Evolutionary conservation across 805 yeast genomes (phyloP), one percentile per base, ranked within the genome.

Genomic region (Suhomyces sp.): DNA sequence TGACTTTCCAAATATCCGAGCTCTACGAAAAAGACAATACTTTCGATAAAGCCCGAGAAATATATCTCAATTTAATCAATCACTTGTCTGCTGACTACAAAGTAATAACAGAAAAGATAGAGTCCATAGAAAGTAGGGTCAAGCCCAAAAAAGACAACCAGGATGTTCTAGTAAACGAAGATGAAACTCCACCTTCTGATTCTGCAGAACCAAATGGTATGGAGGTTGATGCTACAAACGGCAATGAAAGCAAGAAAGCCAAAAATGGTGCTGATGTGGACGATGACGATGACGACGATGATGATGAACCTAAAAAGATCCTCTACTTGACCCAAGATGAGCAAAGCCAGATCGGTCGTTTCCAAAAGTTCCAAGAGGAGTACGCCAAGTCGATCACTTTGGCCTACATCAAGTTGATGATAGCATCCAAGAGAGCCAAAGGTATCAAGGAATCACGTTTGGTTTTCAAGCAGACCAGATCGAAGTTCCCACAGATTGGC

Each of bases 361-460:
- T 65, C 24, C 62, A 60, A 27, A 52, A 54, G n/a, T 54, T 59
- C 45, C 65, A 64, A 44, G 59, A 61, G 9, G 70, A 63, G 31
- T 59, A 64, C 47, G 57, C 56, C 47, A 64, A 62, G 53, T 69
- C 78, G 7, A 74, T 89, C 35, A 88, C 97, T 0, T 73, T 80
- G 46, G 85, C 85, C 5, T 89, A 86, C 65, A 81, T 86, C 29
- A 81, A 81, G 56, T 83, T 82, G 56, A 86, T 90, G 90, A 82
- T 84, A 64, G 77, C 88, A 15, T 74, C 83, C 57, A 90, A 89
- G 61, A 77, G 97, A 57, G 65, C 80, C 19, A 76, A 78, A 46
- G 93, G 92, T 4, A 74, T 86, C 31, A 81, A 82, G 48, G 90
- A 86, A 36, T 91, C 96, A 1, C 80, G 98, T 56, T 65, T 74